Base-by-base conservation (phyloP, 495 filamentous ascomycete species). In the Tuber brumale region DNA sequence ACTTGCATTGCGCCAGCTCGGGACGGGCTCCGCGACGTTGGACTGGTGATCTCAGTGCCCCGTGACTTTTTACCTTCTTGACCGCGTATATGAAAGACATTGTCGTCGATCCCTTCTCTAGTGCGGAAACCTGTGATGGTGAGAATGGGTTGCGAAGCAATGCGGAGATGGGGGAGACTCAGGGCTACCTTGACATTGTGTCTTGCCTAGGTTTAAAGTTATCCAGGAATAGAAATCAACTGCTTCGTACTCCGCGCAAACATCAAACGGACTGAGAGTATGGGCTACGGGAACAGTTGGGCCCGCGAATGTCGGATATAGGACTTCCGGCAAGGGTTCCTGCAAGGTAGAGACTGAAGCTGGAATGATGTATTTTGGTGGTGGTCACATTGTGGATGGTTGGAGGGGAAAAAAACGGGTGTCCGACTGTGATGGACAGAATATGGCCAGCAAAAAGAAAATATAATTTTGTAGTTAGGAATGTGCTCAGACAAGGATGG, bases 11-110 rank as follows among this genome's bases (percentile, higher is more conserved):
- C n/a, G 1, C 10, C 0, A 10, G n/a, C n/a, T 61, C 1, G 51
- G n/a, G 6, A 10, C n/a, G n/a, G 10, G n/a, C 0, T 0, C 7
- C 16, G 51, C 0, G n/a, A 3, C 27, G 3, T 3, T 16, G 16
- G 0, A 10, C 0, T 1, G 3, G n/a, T 6, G 10, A 12, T 16
- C 16, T 61, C 0, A 10, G 27, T 3, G 1, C 48, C 31, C 3
- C 1, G 0, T 3, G 4, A 14, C 10, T 0, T 31, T 9, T 5
- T 0, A 10, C 31, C 31, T 31, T 1, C 10, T 61, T 61, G 0
- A 27, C 51, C 2, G n/a, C n/a, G 0, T 9, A n/a, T 31, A 16
- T 16, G 51, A 16, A 61, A 7, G n/a, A 31, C 51, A 14, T 16
- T 14, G 51, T 4, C 0, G n/a, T 16, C n/a, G n/a, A 61, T 14